Base-by-base conservation (phyloP, 1,284 basidiomycete genomes). In the Afroboletus lepidellus region DNA sequence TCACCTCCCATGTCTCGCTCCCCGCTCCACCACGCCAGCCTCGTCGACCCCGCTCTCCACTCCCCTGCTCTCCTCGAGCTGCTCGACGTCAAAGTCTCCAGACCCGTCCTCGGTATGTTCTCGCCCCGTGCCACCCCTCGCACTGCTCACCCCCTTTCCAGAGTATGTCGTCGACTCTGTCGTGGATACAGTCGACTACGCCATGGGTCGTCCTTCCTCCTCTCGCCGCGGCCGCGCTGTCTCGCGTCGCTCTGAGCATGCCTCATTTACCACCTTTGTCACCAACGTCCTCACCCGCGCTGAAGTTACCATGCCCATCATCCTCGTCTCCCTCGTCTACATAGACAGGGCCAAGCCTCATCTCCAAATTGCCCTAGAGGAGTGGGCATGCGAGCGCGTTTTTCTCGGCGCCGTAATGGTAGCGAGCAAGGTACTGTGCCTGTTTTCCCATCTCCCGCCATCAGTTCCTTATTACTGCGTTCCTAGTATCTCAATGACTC, bases 351-450 rank as follows among this genome's bases (percentile, higher is more conserved):
- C 86, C 2, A 83, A 81, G 59, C 83, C 84, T 8, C 84, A 88
- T 68, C 75, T 88, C 38, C 82, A 85, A 62, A 88, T 88, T 57
- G 85, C 85, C 13, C 72, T 87, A 57, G 85, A 87, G 65, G 82
- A 88, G 60, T 88, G 86, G 85, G 85, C 86, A n/a, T 75, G 83
- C 45, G 87, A 88, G 67, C 79, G 85, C 51, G 85, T 88, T 21
- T 87, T 88, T 69, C 76, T 88, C 36, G 85, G 85, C 48, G 83
- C 86, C 30, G 65, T 89, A 57, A 87, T 88, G 65, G 72, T 80
- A 37, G 86, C 85, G 7, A 83, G 81, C 71, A 88, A 88, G 77
- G 85, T 86, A 68, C 64, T 69, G 21, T 48, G 5, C 32, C 41
- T 48, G 41, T 51, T 57, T 48, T 37, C 44, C n/a, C 36, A 55